A percentile compares a stretch with the other conserved stretches of the same genome.
phyloP scores from a whole-genome alignment of 441 rosid genomes.

The Croton laevigatus region DNA sequence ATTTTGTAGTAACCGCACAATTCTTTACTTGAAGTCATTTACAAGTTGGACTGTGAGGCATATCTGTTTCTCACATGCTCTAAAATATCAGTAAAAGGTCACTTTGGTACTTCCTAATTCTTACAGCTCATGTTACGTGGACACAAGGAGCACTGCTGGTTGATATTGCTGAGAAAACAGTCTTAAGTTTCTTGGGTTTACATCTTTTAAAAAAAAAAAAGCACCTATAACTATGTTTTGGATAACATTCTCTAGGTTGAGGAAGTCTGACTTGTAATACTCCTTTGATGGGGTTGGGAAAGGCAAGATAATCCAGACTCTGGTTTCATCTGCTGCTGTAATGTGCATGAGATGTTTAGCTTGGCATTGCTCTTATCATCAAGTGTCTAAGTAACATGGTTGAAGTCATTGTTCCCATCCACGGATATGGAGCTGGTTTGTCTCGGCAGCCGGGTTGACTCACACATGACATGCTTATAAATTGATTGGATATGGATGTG shows the following conservation, averaged over 20 bases:
- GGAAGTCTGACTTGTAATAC: conserved; percentile 6
- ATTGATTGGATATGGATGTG: conserved; percentile 37
- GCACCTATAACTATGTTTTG: conserved; percentile 8
- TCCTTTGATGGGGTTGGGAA: neutral
- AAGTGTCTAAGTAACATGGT: conserved; percentile 47
- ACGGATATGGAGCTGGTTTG: conserved; percentile 84
- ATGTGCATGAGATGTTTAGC: conserved; percentile 29
- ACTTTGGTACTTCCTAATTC: conserved; percentile 19
- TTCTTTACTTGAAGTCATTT: conserved; percentile 23
- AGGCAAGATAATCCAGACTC: conserved; percentile 11
- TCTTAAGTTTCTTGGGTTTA: conserved; percentile 9
- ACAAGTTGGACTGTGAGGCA: conserved; percentile 34
- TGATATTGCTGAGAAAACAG: conserved; percentile 18
- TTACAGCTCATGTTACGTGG: conserved; percentile 40
- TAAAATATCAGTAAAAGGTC: conserved; percentile 19
- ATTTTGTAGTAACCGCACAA: conserved; percentile 16
- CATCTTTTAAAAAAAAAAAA: neutral
- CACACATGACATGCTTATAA: conserved; percentile 35
- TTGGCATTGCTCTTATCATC: conserved; percentile 35
- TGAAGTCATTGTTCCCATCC: conserved; percentile 55
- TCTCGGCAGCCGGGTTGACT: conserved; percentile 94
- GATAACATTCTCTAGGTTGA: neutral
- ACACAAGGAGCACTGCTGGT: conserved; percentile 26
- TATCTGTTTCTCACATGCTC: conserved; percentile 26
- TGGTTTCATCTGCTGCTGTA: conserved; percentile 17